Base-by-base conservation (phyloP, 208 protist species). In the Trypanosomatidae sp. region DNA sequence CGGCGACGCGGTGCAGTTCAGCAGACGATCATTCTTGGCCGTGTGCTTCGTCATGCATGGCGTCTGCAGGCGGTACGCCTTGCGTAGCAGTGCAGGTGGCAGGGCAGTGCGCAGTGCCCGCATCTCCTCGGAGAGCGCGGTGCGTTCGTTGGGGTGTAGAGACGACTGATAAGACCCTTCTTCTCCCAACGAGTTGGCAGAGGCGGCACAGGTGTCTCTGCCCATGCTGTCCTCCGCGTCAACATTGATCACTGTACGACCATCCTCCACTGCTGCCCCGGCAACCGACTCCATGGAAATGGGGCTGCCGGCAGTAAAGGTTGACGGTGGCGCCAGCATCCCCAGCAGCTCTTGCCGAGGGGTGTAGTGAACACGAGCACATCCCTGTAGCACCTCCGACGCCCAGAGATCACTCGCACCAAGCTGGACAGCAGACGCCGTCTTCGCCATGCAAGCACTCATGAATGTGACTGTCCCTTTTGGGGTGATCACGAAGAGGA, bases 1-100 rank as follows among this genome's bases (percentile, higher is more conserved):
- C 46, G 89, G 86, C 33, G 86, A 86, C 47, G 81, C 82, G 7
- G 67, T 53, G 69, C 89, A 94, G 74, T 89, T 87, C 66, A 80
- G 22, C 41, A 60, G 71, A n/a, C 62, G 74, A 33, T 68, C 74
- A 8, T n/a, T 62, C n/a, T 76, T 73, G 12, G 60, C 62, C 3
- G 19, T 53, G 56, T 84, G 79, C 73, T 69, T 17, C 46, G 44
- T 73, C 39, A 84, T 60, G 60, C 89, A 93, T 13, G 86, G 86
- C 15, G 66, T 67, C 12, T 77, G 49, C 43, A 85, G 46, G 25
- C 86, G 85, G 72, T 93, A 93, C 30, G 84, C 89, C 33, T 74
- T 80, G 7, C 56, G 53, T 59, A 84, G 46, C 28, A 85, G 72
- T 9, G 55, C 64, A 25, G 72, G 44, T 12, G 69, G 65, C 22